phyloP scores from a whole-genome alignment of 441 rosid genomes.

The Gossypium davidsonii region DNA sequence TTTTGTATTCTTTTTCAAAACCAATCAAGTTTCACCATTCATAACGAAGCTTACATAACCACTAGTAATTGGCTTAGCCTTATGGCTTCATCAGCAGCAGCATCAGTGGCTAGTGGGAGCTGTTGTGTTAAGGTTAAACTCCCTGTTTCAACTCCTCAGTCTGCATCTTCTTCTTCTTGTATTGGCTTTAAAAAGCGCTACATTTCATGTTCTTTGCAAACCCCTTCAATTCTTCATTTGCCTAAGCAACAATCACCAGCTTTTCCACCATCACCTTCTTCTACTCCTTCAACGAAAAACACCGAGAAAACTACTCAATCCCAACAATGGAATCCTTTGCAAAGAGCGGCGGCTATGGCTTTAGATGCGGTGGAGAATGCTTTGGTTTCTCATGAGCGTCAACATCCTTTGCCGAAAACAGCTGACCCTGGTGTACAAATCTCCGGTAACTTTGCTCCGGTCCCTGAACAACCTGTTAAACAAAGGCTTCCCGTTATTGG shows the following conservation, averaged over 20 bases:
- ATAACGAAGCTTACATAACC: background rate
- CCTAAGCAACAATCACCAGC: conserved; percentile 27
- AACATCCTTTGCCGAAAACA: conserved; percentile 49
- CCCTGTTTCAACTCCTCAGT: background rate
- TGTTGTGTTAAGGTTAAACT: conserved; percentile 19
- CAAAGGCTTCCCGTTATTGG: conserved; percentile 47
- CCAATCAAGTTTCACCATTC: background rate
- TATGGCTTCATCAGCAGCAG: conserved; percentile 23
- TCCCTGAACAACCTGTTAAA: conserved; percentile 51
- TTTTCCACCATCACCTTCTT: conserved; percentile 4
- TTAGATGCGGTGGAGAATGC: conserved; percentile 49
- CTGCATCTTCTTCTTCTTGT: background rate
- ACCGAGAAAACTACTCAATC: conserved; percentile 11
- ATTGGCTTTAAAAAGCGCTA: background rate
- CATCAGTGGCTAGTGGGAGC: background rate
- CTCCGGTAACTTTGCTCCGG: conserved; percentile 69
- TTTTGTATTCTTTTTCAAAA: background rate
- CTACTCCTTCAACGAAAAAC: background rate
- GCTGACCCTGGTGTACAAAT: conserved; percentile 59
- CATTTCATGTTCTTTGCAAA: conserved; percentile 33
- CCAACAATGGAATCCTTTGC: conserved; percentile 43
- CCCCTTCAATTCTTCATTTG: conserved; percentile 42
- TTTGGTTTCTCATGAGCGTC: conserved; percentile 40
- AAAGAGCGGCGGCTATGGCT: conserved; percentile 44
- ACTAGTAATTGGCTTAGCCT: background rate